These are phyloP conservation scores for Clavispora asparagi DNA, from an alignment of 805 yeast genomes.

Conservation along the genomic window DNA sequence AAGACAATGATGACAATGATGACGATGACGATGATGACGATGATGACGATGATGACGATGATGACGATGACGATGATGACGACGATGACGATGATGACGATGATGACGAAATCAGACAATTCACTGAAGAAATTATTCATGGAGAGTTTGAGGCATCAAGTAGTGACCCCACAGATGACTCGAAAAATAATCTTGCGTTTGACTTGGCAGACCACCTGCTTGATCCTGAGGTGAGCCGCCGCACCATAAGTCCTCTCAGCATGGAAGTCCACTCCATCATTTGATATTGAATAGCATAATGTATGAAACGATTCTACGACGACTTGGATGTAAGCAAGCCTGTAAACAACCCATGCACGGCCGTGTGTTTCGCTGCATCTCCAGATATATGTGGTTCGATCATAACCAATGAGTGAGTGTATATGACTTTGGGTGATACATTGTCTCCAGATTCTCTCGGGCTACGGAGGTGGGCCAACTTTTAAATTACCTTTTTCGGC, in stretches of 20 bases:
- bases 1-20: constrained; percentile 14
- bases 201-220: not conserved
- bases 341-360: too few relatives aligned
- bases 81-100: constrained; percentile 35
- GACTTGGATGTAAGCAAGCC: not conserved
- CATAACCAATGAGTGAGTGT: too few relatives aligned
- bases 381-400: too few relatives aligned
- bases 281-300: constrained; percentile 1
- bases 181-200: not conserved
- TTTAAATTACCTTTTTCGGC: too few relatives aligned
- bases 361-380: too few relatives aligned
- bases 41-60: constrained; percentile 34
- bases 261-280: constrained; percentile 13
- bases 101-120: constrained; percentile 23
- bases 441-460: too few relatives aligned
- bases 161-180: not conserved
- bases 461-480: too few relatives aligned
- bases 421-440: too few relatives aligned
- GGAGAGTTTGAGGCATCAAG: not conserved
- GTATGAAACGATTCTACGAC: not conserved
- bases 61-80: constrained; percentile 25
- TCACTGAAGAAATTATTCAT: not conserved
- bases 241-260: constrained; percentile 11
- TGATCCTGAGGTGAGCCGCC: not conserved
- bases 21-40: constrained; percentile 27